A percentile compares a stretch with the other conserved stretches of the same genome.
These are phyloP conservation scores for Jaapia argillacea DNA, from an alignment of 768 basidiomycete genomes.

Conservation along the genomic window DNA sequence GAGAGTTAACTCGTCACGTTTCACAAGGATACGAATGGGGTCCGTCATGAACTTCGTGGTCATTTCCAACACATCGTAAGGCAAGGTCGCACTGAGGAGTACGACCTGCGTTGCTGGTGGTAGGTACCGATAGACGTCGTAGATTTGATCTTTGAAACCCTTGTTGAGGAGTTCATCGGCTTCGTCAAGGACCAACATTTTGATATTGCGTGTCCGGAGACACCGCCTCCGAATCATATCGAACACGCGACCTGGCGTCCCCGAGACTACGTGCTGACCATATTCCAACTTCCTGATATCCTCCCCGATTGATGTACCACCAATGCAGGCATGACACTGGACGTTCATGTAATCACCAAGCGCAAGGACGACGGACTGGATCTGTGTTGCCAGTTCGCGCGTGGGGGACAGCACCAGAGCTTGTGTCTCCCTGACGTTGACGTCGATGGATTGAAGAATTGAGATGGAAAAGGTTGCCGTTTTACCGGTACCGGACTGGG, in stretches of 20 bases:
- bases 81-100: slow-evolving; percentile 89
- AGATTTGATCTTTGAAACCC: slow-evolving; percentile 99
- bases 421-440: slow-evolving; percentile 89
- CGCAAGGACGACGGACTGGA: slow-evolving; percentile 93
- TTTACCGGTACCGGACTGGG: slow-evolving; percentile 99
- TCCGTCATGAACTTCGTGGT: slow-evolving; percentile 99
- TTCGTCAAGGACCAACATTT: slow-evolving; percentile 93
- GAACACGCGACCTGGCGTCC: slow-evolving; percentile 95
- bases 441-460: slow-evolving; percentile 96
- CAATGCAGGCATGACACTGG: slow-evolving; percentile 97
- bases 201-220: slow-evolving; percentile 92
- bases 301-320: slow-evolving; percentile 94
- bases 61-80: slow-evolving; percentile 97
- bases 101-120: slow-evolving; percentile 97
- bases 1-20: slow-evolving; percentile 97
- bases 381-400: slow-evolving; percentile 98
- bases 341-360: slow-evolving; percentile 99
- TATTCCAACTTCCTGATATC: slow-evolving; percentile 96
- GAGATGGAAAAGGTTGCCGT: slow-evolving; percentile 98
- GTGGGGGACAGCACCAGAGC: slow-evolving; percentile 95
- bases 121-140: slow-evolving; percentile 96
- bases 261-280: slow-evolving; percentile 95
- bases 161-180: slow-evolving; percentile 96
- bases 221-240: slow-evolving; percentile 97
- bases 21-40: slow-evolving; percentile 95